Base-by-base conservation (phyloP, 345 rosid genomes). In the Eucalyptus curtisii region DNA sequence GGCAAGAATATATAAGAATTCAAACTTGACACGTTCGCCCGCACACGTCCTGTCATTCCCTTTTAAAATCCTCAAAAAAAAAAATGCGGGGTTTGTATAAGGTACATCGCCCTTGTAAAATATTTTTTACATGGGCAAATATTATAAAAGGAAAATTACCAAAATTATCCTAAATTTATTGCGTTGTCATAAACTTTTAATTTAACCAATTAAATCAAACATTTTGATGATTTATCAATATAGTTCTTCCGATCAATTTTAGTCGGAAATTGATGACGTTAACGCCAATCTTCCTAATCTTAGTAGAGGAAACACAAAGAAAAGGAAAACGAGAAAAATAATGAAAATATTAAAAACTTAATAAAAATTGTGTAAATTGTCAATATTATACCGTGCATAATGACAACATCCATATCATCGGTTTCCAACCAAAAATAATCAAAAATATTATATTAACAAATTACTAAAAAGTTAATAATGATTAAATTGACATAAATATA, bases 171-270 rank as follows among this genome's bases (percentile, higher is more conserved):
- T 37, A 71, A 33, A 37, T 9, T 2, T 37, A 19, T 37, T 71
- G 0, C 0, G 12, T 7, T 37, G 2, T 19, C 7, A 2, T 20
- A 3, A 71, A 71, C 0, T 0, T 37, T 71, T 3, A 1, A 37
- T 71, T 10, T 71, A 19, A 10, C 0, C 4, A 1, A 10, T 71
- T 19, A 22, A 71, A 2, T 71, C 0, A 3, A 10, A 5, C 0
- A 6, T 71, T 33, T 68, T 31, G 2, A 66, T 6, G 3, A 66
- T 31, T 66, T 61, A 0, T 4, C 22, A 4, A 16, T 5, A 1
- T 66, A 61, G 0, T 0, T n/a, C 0, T 61, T 61, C 1, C 1
- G 1, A 0, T 1, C 0, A 3, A 33, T 68, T 68, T 33, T 8
- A 9, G 3, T 0, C 1, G 0, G 1, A 68, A 68, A 33, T 68